Base-by-base conservation (phyloP, 2,329 filamentous ascomycete species). In the Fusarium sambucinum region DNA sequence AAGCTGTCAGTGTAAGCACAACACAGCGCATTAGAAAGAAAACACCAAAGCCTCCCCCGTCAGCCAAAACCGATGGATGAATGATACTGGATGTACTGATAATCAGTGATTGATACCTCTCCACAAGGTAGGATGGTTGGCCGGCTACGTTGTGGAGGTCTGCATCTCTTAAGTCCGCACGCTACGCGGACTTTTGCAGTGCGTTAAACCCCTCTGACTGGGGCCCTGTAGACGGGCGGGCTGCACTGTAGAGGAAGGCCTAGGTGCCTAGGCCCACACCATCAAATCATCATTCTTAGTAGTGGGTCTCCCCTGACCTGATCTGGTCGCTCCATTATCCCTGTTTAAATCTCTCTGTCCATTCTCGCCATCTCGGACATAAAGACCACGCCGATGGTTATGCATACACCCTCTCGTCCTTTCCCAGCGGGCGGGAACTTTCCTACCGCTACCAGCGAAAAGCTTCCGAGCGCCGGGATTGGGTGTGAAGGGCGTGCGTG, bases 291-390 rank as follows among this genome's bases (percentile, higher is more conserved):
- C 53, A 41, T 50, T 19, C 27, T n/a, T n/a, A n/a, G n/a, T 66
- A 48, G 57, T 48, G 52, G 62, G 35, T 21, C 66, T 47, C 17
- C 37, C 58, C 56, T 50, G 47, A 50, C 47, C 32, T 50, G 21
- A 35, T 47, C 54, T 44, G 44, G 62, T 68, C 59, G 55, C 59
- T 70, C 46, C 38, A 46, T 51, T 46, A 69, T 66, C 68, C 71
- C 66, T 70, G 65, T 44, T 38, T 38, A 37, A 38, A 33, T 48
- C 45, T 50, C 47, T 50, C 21, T 21, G 19, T 46, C 50, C 64
- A 19, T 45, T 59, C 73, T 76, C 74, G 74, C 74, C 60, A 67
- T 72, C 77, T 81, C 79, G 79, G 79, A 80, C 78, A 81, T 80
- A 80, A 79, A 77, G 69, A 79, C 72, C 73, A 73, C 69, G 74